Percentiles rank a stretch among this genome's conserved stretches.
These are phyloP conservation scores for Stylonectria norvegica DNA, from an alignment of 2,329 filamentous ascomycete species.

Conservation along the genomic window DNA sequence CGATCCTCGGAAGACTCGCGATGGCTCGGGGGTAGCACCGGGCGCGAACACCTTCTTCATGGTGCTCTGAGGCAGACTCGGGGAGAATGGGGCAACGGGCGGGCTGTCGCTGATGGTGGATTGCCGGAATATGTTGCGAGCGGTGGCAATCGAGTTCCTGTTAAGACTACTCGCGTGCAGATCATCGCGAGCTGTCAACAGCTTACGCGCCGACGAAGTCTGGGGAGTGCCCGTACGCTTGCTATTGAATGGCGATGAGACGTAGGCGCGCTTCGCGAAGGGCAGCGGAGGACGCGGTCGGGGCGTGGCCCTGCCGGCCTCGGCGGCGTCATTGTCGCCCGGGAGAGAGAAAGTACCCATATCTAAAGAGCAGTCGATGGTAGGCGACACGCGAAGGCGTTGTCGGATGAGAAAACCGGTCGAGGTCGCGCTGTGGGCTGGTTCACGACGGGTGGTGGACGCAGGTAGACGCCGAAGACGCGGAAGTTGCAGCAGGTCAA, in stretches of 20 bases:
- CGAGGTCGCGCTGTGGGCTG: constrained; percentile 13
- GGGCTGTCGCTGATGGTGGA: constrained; percentile 36
- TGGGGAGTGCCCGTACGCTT: constrained; percentile 40
- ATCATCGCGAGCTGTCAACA: constrained; percentile 35
- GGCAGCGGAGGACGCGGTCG: constrained; percentile 39
- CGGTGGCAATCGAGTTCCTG: constrained; percentile 33
- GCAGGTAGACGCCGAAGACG: constrained; percentile 10
- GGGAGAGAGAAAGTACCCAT: constrained; percentile 42
- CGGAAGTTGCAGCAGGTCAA: not conserved
- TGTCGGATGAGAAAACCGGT: constrained; percentile 10
- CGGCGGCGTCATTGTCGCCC: constrained; percentile 33
- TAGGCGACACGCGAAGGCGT: constrained; percentile 4
- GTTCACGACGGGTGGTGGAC: constrained; percentile 1
- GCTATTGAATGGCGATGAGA: constrained; percentile 35
- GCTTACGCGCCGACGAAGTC: constrained; percentile 35
- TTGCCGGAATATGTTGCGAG: constrained; percentile 42
- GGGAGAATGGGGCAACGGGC: constrained; percentile 39
- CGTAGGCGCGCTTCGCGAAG: constrained; percentile 42
- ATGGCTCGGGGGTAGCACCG: constrained; percentile 42
- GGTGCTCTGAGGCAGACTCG: constrained; percentile 43
- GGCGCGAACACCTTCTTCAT: constrained; percentile 48
- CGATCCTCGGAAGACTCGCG: constrained; percentile 42
- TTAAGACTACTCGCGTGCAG: constrained; percentile 35
- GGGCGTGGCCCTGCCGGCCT: constrained; percentile 34
- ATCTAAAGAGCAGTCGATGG: constrained; percentile 5